These are phyloP conservation scores for Tubosaeta sp. DNA, from an alignment of 768 basidiomycete genomes.

Conservation along the genomic window DNA sequence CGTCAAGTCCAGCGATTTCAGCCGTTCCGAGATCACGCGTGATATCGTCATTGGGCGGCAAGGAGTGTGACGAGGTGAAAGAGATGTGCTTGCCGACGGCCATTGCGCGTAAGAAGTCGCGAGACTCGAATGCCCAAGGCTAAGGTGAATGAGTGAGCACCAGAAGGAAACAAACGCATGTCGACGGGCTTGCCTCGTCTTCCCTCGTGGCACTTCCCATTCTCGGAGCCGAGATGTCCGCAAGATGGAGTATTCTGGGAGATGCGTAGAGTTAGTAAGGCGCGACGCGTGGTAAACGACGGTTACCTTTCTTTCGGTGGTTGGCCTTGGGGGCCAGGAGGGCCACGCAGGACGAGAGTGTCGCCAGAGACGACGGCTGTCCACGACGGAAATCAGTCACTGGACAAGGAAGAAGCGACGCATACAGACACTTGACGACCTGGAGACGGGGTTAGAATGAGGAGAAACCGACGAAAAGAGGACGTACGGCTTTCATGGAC, in stretches of 20 bases:
- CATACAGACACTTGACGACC: slow-evolving; percentile 58
- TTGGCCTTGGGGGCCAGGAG: slow-evolving; percentile 76
- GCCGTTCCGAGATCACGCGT: slow-evolving; percentile 77
- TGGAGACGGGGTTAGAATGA: slow-evolving; percentile 18
- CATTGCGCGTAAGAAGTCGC: slow-evolving; percentile 84
- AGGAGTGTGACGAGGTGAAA: slow-evolving; percentile 76
- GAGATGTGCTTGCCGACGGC: slow-evolving; percentile 88
- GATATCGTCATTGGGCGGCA: slow-evolving; percentile 71
- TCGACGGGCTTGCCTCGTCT: slow-evolving; percentile 66
- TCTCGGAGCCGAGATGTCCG: slow-evolving; percentile 80
- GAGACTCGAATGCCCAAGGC: slow-evolving; percentile 90
- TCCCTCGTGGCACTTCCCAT: slow-evolving; percentile 79
- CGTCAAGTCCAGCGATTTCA: slow-evolving; percentile 67
- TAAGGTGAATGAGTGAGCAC: slow-evolving; percentile 27
- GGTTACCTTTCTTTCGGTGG: slow-evolving; percentile 83
- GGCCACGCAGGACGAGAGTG: slow-evolving; percentile 77
- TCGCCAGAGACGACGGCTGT: slow-evolving; percentile 89
- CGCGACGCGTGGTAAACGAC: neutral
- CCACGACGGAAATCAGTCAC: slow-evolving; percentile 20
- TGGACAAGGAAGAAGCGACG: neutral
- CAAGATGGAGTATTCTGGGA: slow-evolving; percentile 79
- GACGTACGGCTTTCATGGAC: slow-evolving; percentile 74
- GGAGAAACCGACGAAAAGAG: neutral
- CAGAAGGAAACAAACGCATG: neutral
- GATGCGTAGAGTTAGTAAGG: slow-evolving; percentile 11